Base-by-base conservation (phyloP, 331 rosid species). In the Acacia concinna region DNA sequence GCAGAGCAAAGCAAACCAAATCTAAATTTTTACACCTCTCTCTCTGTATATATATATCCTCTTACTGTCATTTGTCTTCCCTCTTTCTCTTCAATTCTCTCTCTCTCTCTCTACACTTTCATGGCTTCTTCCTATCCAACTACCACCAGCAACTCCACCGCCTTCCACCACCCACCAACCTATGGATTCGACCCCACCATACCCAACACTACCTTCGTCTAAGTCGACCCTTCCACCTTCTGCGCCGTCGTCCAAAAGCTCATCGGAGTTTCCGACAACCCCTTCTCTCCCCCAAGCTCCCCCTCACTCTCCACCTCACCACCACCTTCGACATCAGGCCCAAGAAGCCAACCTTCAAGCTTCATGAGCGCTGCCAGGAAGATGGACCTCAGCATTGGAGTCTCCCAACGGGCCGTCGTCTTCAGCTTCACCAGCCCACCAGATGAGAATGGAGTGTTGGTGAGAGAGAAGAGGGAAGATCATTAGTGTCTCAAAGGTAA, bases 181-280 rank as follows among this genome's bases (percentile, higher is more conserved):
- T 74, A 77, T 27, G 84, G 83, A 47, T 68, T 86, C 69, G 84
- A 87, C 83, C 84, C 89, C 40, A 68, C 68, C 12, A 73, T 84
- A 6, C 62, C 91, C 69, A 89, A 86, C 89, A 91, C 96, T 35
- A 91, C 93, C 72, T 91, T 81, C 68, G 91, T 91, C 54, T 90
- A 91, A 86, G 91, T 88, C 20, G 93, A 89, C 83, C 88, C 91
- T 0, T 84, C 89, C 52, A 84, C 70, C 30, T 91, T 91, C 85
- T 83, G 89, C 12, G 82, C 85, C 3, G 85, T 88, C 20, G 96
- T 91, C 23, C 93, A 89, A 52, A 86, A 83, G 68, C 87, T 91
- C 5, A 89, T 93, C 80, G 91, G 91, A 54, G 96, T 92, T 2
- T 71, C 91, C 8, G 82, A 78, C 34, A 84, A 78, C 83, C 88